Evolutionary conservation across 129 eudicot genomes (phyloP), one percentile per base, ranked within the genome.

Genomic region (Artemisia tridentata): DNA sequence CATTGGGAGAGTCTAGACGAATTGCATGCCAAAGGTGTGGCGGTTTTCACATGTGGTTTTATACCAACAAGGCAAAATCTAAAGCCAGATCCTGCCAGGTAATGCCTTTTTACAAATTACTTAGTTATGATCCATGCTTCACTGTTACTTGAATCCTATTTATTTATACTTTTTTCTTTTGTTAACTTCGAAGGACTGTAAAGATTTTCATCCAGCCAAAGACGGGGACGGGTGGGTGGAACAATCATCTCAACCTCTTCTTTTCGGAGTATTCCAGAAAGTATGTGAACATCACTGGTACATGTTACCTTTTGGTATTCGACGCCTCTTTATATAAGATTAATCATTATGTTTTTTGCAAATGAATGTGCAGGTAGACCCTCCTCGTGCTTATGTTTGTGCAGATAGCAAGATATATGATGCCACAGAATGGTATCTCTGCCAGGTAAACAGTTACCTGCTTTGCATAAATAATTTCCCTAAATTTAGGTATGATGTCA

Each of bases 61-160:
- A 66, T 61, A 80, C 93, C 74, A 84, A 86, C 29, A 90, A 84
- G 79, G 18, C 72, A 45, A 90, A 90, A 81, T 80, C 90, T 60
- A 84, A 56, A 86, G 96, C 96, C 73, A 86, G 96, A 84, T 90
- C 88, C 77, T 90, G 96, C 80, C 96, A 90, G 95, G 98, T 87
- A 75, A 50, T 45, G 4, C 45, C 51, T 63, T 56, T 20, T 27
- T 18, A 49, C 60, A 57, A 57, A n/a, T 0, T 51, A 8, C 54
- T 51, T 52, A 45, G 12, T 64, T 54, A 41, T 64, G 3, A 70
- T 62, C 45, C 15, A 71, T 38, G 54, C 18, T 18, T 14, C 14
- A 43, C 58, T 20, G 2, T 14, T 43, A 27, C 52, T 54, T 51
- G 43, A 17, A 68, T 50, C 65, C 63, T 50, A 50, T 46, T 27